phyloP scores from a whole-genome alignment of 228 moss, liverwort and hornwort species.

The Sphagnum fallax region DNA sequence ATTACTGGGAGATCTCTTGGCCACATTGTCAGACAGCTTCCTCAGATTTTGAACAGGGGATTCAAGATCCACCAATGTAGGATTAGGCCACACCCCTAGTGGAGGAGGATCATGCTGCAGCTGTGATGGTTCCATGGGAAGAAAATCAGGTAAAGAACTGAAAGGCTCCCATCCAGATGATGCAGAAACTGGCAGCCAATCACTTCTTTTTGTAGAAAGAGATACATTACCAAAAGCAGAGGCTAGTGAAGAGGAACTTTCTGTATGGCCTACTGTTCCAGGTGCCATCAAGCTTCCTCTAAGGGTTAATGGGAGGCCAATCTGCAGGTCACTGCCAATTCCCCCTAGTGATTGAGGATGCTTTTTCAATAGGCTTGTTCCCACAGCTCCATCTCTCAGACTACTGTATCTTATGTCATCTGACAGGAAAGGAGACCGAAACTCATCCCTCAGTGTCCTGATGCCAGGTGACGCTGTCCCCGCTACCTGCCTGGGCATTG shows the following conservation, averaged over 20 bases:
- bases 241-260: slow-evolving; percentile 7
- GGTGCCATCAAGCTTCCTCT: slow-evolving; percentile 5
- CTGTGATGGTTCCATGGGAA: slow-evolving; percentile 11
- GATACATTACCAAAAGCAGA: slow-evolving; percentile 2
- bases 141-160: slow-evolving; percentile 1
- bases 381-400: too few relatives aligned
- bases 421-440: too few relatives aligned
- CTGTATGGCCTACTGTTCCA: slow-evolving; percentile 8
- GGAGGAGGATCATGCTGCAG: slow-evolving; percentile 17
- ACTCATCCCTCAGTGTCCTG: too few relatives aligned
- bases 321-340: neutral
- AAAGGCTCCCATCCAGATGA: slow-evolving; percentile 9
- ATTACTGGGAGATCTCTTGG: neutral
- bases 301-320: slow-evolving; percentile 3
- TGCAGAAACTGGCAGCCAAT: slow-evolving; percentile 11
- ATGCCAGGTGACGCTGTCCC: too few relatives aligned
- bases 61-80: slow-evolving; percentile 11
- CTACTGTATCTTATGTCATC: too few relatives aligned
- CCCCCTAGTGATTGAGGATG: neutral
- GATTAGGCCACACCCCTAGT: slow-evolving; percentile 11
- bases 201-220: slow-evolving; percentile 12
- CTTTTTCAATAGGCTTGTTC: neutral
- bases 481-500: too few relatives aligned
- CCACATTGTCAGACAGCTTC: slow-evolving; percentile 1
- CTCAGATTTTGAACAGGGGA: slow-evolving; percentile 5